phyloP scores from a whole-genome alignment of 2,329 filamentous ascomycete species.

The Stachybotrys chartarum region DNA sequence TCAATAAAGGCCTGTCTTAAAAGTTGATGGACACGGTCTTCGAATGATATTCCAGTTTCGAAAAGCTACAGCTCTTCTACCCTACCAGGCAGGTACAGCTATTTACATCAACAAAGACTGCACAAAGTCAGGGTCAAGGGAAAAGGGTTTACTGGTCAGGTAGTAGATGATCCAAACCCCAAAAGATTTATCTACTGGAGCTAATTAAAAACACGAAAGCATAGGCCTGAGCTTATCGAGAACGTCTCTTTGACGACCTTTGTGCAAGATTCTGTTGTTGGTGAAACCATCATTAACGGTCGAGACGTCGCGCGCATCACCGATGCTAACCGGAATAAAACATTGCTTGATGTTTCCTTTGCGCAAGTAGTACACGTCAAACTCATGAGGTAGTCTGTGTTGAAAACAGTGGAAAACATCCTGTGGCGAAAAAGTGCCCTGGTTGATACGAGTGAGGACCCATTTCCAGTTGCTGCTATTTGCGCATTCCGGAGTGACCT shows the following conservation, averaged over 20 bases:
- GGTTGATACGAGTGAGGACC: slow-evolving; percentile 56
- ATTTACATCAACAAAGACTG: too few relatives aligned
- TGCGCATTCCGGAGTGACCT: slow-evolving; percentile 42
- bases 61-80: too few relatives aligned
- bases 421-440: slow-evolving; percentile 39
- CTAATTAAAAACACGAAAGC: slow-evolving; percentile 21
- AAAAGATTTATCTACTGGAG: too few relatives aligned
- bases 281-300: slow-evolving; percentile 34
- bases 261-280: too few relatives aligned
- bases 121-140: too few relatives aligned
- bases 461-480: slow-evolving; percentile 53
- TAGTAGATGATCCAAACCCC: too few relatives aligned
- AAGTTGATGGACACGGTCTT: too few relatives aligned
- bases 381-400: slow-evolving; percentile 51
- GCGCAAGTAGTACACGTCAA: slow-evolving; percentile 43
- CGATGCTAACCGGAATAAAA: slow-evolving; percentile 58
- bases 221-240: slow-evolving; percentile 22
- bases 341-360: slow-evolving; percentile 45
- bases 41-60: too few relatives aligned
- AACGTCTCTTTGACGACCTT: slow-evolving; percentile 19
- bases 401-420: slow-evolving; percentile 53
- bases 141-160: too few relatives aligned
- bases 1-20: too few relatives aligned
- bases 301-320: slow-evolving; percentile 51
- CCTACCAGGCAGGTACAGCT: too few relatives aligned